Evolutionary conservation across 805 yeast species (phyloP), one percentile per base, ranked within the genome.

Genomic region (Komagataella kurtzmanii): DNA sequence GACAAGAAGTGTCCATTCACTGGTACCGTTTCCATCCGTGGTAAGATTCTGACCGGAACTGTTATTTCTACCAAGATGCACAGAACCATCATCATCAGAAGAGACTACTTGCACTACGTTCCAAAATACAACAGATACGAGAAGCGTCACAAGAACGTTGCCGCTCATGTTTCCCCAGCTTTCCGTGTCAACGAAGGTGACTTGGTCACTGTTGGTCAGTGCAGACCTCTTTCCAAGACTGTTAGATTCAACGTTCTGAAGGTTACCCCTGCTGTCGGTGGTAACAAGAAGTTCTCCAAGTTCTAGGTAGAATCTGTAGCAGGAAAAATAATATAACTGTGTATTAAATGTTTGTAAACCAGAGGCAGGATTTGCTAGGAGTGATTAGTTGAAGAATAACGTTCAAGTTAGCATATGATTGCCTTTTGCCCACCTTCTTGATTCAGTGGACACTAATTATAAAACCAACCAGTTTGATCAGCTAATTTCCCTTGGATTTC

Each of bases 61-160:
- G 99, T 93, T 78, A 97, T 93, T 65, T 93, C 99, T 70, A 90
- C 99, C 84, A 93, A 93, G 83, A 93, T 93, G 99, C 99, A 93
- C 95, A 93, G 99, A 83, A 93, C 99, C 69, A 86, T 93, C 80
- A 85, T 93, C 75, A 87, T 93, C 81, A 90, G 99, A 85, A 91
- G 99, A 81, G 98, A 93, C 74, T 93, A 93, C 95, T 88, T 93
- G 75, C 99, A 93, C 82, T 93, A 88, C 81, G 87, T 93, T 76
- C 96, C 98, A 77, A 93, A 93, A 85, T 93, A 93, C 83, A 93
- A 91, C 96, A 90, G 99, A 87, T 93, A 89, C 88, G 99, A 93
- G 83, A 93, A 93, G 88, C 89, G 99, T 83, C 99, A 93, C 88
- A 93, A 93, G 93, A 93, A 93, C 85, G 83, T 93, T 61, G 95